Evolutionary conservation across 768 basidiomycete species (phyloP).

Genomic region (Calvatia gigantea): DNA sequence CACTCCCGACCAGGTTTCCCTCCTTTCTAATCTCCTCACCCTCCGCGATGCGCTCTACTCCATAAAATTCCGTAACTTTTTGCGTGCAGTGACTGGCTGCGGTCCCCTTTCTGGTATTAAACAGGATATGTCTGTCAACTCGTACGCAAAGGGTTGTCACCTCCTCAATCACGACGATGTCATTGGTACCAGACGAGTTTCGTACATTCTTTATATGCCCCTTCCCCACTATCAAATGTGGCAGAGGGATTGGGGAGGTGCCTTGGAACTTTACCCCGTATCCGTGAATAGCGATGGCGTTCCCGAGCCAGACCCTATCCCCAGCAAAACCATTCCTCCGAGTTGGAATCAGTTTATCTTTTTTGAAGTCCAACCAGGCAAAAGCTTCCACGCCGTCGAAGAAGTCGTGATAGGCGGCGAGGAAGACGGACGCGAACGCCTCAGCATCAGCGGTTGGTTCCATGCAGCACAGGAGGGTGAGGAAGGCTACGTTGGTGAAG

Average conservation of each 20-base stretch:
- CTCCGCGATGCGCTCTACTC: slow-evolving; percentile 95
- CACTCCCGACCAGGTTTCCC: slow-evolving; percentile 67
- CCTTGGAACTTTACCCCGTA: slow-evolving; percentile 89
- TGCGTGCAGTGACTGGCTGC: slow-evolving; percentile 87
- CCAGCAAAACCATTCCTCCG: slow-evolving; percentile 67
- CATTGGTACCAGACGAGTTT: slow-evolving; percentile 89
- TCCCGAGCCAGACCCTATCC: slow-evolving; percentile 65
- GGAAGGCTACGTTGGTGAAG: slow-evolving; percentile 70
- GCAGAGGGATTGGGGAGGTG: slow-evolving; percentile 90
- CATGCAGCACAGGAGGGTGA: slow-evolving; percentile 90
- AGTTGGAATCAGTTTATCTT: slow-evolving; percentile 89
- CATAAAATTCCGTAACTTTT: slow-evolving; percentile 70
- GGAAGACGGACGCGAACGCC: slow-evolving; percentile 66
- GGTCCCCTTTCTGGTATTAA: slow-evolving; percentile 88
- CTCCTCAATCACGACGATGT: slow-evolving; percentile 98
- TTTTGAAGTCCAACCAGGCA: slow-evolving; percentile 91
- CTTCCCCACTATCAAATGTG: slow-evolving; percentile 69
- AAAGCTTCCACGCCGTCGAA: slow-evolving; percentile 95
- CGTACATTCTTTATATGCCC: slow-evolving; percentile 97
- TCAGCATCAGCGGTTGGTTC: slow-evolving; percentile 97
- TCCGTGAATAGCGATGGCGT: slow-evolving; percentile 54
- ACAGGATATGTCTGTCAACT: slow-evolving; percentile 94
- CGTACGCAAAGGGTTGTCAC: slow-evolving; percentile 89
- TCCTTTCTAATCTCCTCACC: slow-evolving; percentile 74
- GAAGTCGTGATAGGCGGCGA: slow-evolving; percentile 86